Base-by-base conservation (phyloP, 306 rosid species). In the Boehmeria nivea region DNA sequence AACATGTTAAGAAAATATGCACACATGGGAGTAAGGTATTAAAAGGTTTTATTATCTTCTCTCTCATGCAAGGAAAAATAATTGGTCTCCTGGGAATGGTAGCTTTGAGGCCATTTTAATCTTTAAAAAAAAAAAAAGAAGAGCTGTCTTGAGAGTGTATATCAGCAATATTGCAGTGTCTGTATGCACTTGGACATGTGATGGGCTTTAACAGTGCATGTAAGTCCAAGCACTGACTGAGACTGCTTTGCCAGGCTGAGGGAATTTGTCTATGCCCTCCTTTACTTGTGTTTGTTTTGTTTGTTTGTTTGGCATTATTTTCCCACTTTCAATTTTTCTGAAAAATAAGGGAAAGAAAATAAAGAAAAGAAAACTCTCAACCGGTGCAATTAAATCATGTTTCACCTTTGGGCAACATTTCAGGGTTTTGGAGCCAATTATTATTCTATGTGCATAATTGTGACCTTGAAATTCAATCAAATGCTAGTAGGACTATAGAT, bases 161-260 rank as follows among this genome's bases (percentile, higher is more conserved):
- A 39, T 38, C 20, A 22, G 19, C 21, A 46, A 25, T 54, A 58
- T 33, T 47, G 47, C 56, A 63, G 45, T 51, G 69, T n/a, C 56
- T 47, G 47, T 51, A 48, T 16, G 57, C 19, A 39, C 39, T 57
- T 9, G 9, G 46, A 52, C 70, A 67, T 46, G 58, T 59, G 69
- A 61, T 24, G 54, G 67, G 54, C 58, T 23, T 40, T 12, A 40
- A 40, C n/a, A 40, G 45, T 40, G 17, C 68, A 66, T 58, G 66
- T 37, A 45, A 65, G 14, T 59, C 63, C 58, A 59, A 59, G 65
- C 39, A 28, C 57, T 9, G 62, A 58, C 60, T 51, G 16, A 7
- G 40, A n/a, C n/a, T n/a, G n/a, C n/a, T n/a, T n/a, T n/a, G n/a
- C 33, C 24, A 45, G 42, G 27, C 39, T 11, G 15, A 27, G 45